Evolutionary conservation across 331 rosid species (phyloP), one percentile per base, ranked within the genome.

Genomic region (Ulmus americana): DNA sequence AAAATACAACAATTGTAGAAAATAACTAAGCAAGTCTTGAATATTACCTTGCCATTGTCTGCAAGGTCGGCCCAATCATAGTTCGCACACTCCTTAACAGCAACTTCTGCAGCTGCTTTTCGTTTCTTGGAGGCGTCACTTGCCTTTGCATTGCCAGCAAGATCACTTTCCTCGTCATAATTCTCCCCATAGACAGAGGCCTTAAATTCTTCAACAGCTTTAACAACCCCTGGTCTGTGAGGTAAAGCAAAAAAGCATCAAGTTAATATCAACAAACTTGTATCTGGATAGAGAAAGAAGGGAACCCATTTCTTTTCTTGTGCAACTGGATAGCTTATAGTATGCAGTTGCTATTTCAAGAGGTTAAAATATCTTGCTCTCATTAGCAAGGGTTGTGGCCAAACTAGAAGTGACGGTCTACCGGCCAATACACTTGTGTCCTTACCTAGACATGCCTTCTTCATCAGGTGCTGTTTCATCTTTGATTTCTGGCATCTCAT

Each of bases 401-500:
- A 56, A 55, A 48, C 40, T 63, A 46, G 57, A 70, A 63, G 66
- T 35, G 14, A 71, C 39, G 58, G 48, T 43, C 47, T 11, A 67
- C 45, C 59, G 51, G 59, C 56, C 60, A 46, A 49, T 41, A 48
- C 20, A 56, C 65, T 55, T 48, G 54, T 50, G 47, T 9, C 57
- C 64, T 75, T 76, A 85, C 98, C 89, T 88, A 42, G 95, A 68
- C 86, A 92, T 75, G 76, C 96, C 96, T 83, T 88, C 95, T 71
- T 83, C 96, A 54, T 89, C 95, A 55, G 98, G 98, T 53, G 74
- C 42, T 35, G 98, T 88, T 76, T 92, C 96, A 74, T 92, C 98
- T 63, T 63, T 83, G 52, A 78, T 81, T 71, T 89, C 96, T n/a
- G 94, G 95, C 62, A 92, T 83, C 39, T 89, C 98, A 64, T 77